Evolutionary conservation across 2,329 filamentous ascomycete species (phyloP), one percentile per base, ranked within the genome.

Genomic region (Calonectria multiphialidica): DNA sequence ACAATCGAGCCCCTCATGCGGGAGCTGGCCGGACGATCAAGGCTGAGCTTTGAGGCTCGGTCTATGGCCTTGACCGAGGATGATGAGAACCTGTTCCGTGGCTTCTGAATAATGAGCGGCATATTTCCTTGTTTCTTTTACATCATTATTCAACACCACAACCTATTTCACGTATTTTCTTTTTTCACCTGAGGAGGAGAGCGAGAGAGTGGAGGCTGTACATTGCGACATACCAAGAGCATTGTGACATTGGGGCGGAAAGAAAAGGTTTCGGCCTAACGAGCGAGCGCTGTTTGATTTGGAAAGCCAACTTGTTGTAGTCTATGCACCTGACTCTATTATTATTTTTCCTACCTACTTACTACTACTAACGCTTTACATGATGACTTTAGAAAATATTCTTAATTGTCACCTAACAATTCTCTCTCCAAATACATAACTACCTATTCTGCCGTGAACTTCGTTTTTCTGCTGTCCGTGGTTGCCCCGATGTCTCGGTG

Each of bases 1-100:
- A 79, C 81, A 5, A 82, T 87, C 25, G 86, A 87, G 78, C 85
- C 86, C 10, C 73, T 88, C 57, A 87, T 87, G 84, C 81, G 84
- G 67, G 85, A 87, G 77, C 76, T 87, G 50, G 84, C 83, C 47
- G 81, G 79, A 62, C 77, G 76, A 57, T 80, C 80, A 37, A 73
- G 79, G 72, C 69, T 80, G 53, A 79, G 73, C 40, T 77, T 75
- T 25, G 77, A 79, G 66, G 79, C 77, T 44, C 72, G 76, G 45
- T 74, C 80, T n/a, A 72, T 79, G 47, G 78, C 76, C 65, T 63
- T 78, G 53, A 71, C 50, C 16, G 70, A 71, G 64, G 74, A 79
- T 35, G 76, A 74, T n/a, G 77, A 75, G 16, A 62, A 62, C 10
- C 23, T 73, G 10, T 59, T 80, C 25, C 73, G 68, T 37, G 72